Base-by-base conservation (phyloP, 78 protist species). In the Cyanophora paradoxa region DNA sequence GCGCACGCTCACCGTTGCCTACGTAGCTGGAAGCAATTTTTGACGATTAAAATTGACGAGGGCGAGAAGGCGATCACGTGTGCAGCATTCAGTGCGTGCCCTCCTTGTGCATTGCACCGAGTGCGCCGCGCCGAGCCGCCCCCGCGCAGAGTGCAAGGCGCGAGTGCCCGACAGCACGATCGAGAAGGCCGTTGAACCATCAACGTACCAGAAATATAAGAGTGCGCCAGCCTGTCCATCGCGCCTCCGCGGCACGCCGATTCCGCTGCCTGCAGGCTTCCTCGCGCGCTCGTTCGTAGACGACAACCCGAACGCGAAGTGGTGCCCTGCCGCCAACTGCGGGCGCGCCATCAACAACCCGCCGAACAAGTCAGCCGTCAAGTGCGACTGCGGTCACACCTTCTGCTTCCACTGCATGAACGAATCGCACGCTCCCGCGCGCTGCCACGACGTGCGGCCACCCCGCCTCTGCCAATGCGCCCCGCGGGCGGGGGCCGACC, bases 291-390 rank as follows among this genome's bases (percentile, higher is more conserved):
- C 79, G 19, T 75, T 26, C 59, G 74, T 75, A 16, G 79, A 75
- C 58, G 79, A 75, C 57, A 34, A 75, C 39, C 63, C 79, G 22
- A 0, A 16, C 17, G 22, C 68, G 50, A 61, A 61, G 70, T 75
- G 79, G 79, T 75, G 79, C 37, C 66, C 79, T 2, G 79, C 62
- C 4, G 26, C 79, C 36, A 54, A 5, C n/a, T 75, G 79, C 70
- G 72, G 40, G 22, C 11, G 1, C 24, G 79, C 79, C 39, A 17
- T 75, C 19, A 1, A 41, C 28, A 30, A 46, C 31, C 26, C 22
- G 14, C 3, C 2, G 44, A 28, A 26, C 50, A 13, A 0, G n/a
- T 0, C 20, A 26, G 54, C 22, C 44, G 79, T 75, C 37, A 7
- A 17, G 61, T 75, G 79, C 70, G 4, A 30, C 2, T 75, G 79